A percentile compares a stretch with the other conserved stretches of the same genome.
phyloP scores from a whole-genome alignment of 2,329 filamentous ascomycete genomes.

The Cercospora sojina region DNA sequence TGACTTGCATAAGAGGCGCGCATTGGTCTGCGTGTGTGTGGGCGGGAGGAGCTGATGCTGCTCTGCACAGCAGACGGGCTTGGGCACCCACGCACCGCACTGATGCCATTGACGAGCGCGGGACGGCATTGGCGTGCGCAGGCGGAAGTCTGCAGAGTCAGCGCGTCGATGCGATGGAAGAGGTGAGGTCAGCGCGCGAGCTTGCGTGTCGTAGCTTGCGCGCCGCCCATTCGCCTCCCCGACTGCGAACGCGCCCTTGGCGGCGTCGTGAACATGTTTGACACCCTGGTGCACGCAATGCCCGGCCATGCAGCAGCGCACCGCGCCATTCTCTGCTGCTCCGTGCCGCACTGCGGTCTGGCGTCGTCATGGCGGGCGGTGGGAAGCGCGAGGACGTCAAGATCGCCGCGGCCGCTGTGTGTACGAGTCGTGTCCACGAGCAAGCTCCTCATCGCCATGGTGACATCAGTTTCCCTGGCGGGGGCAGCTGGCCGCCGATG shows the following conservation, averaged over 20 bases:
- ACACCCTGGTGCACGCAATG: neutral
- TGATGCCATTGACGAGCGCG: conserved; percentile 8
- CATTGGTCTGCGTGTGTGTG: neutral
- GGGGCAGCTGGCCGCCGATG: neutral
- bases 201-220: neutral
- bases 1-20: conserved; percentile 5
- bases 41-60: conserved; percentile 4
- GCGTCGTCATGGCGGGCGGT: conserved; percentile 12
- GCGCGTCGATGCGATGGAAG: conserved; percentile 10
- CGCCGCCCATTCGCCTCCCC: neutral
- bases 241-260: neutral
- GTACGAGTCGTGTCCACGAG: conserved; percentile 13
- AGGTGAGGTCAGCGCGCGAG: conserved; percentile 9
- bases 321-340: neutral
- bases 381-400: conserved; percentile 12
- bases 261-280: neutral
- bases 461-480: conserved; percentile 10
- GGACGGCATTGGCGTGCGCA: neutral
- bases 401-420: conserved; percentile 8
- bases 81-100: conserved; percentile 8
- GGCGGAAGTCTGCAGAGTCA: conserved; percentile 24
- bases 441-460: conserved; percentile 2
- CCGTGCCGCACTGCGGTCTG: neutral
- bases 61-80: neutral
- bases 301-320: neutral